These are phyloP conservation scores for Plasmodium relictum DNA, from an alignment of 169 alveolate species.

Conservation along the genomic window DNA sequence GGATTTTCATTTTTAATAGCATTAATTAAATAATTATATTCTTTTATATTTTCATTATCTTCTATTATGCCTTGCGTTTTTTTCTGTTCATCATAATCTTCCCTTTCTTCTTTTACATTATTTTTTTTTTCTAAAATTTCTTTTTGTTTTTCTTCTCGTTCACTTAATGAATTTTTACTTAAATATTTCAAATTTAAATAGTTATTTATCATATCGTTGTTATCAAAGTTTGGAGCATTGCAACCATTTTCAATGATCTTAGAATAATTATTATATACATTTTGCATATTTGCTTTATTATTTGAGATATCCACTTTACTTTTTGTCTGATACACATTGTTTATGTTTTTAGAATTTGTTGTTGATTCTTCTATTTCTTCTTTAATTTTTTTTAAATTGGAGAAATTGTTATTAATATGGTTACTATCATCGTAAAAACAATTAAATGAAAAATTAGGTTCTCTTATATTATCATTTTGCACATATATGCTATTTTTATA, in stretches of 20 bases:
- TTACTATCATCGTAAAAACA: neutral
- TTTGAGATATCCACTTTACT: neutral
- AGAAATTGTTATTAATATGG: neutral
- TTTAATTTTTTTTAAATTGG: neutral
- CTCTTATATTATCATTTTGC: neutral
- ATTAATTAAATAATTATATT: conserved; percentile 5
- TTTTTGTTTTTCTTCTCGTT: neutral
- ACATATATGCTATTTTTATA: neutral
- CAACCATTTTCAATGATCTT: conserved; percentile 3
- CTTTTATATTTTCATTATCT: conserved; percentile 1
- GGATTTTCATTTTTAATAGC: conserved; percentile 15
- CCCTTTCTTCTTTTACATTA: neutral
- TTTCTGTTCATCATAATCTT: neutral
- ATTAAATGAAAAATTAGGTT: neutral
- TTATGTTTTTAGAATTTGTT: neutral
- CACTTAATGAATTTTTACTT: neutral
- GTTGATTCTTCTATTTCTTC: conserved; percentile 6
- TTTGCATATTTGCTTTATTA: conserved; percentile 4
- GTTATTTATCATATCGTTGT: neutral
- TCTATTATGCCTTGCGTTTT: neutral
- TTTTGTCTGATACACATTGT: neutral
- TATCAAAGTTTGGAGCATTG: neutral
- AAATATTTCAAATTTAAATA: conserved; percentile 3
- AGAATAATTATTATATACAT: neutral
- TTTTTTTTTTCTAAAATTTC: neutral